Conservation (phyloP, 495 filamentous ascomycete species). For the Aspergillus affinis region DNA sequence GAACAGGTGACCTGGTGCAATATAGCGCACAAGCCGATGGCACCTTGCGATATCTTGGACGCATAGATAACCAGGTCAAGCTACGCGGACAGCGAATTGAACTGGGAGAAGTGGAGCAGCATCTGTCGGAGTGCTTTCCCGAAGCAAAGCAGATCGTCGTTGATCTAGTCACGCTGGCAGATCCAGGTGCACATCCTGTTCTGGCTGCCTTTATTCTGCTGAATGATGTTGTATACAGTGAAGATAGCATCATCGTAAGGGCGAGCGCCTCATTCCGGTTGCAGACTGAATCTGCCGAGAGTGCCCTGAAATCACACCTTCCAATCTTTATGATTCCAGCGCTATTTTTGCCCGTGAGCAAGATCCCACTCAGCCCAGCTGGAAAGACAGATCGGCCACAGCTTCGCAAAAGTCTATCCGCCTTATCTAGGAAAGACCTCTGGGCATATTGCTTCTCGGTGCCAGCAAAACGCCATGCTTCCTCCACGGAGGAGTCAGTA, state of each 20-base stretch:
- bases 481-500: not conserved
- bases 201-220: conserved; percentile 1
- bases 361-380: not conserved
- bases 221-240: not conserved
- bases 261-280: not conserved
- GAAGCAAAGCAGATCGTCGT: not conserved
- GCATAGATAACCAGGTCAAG: conserved; percentile 55
- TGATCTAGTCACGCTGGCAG: conserved; percentile 1
- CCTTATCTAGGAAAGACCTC: not conserved
- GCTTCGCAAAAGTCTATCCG: not conserved
- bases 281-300: not conserved
- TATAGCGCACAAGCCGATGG: conserved; percentile 41
- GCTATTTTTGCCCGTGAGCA: not conserved
- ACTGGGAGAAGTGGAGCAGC: conserved; percentile 38
- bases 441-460: not conserved
- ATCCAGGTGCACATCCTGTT: not conserved
- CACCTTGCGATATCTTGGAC: conserved; percentile 44
- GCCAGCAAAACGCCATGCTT: not conserved
- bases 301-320: not conserved
- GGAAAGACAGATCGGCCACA: not conserved
- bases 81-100: conserved; percentile 54
- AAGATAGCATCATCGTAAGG: not conserved
- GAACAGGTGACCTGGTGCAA: conserved; percentile 41
- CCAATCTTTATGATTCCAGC: conserved; percentile 3
- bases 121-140: not conserved